A percentile compares a stretch with the other conserved stretches of the same genome.
Conservation (phyloP, 2,329 filamentous ascomycete genomes). For the Arachnomyces sp. region DNA sequence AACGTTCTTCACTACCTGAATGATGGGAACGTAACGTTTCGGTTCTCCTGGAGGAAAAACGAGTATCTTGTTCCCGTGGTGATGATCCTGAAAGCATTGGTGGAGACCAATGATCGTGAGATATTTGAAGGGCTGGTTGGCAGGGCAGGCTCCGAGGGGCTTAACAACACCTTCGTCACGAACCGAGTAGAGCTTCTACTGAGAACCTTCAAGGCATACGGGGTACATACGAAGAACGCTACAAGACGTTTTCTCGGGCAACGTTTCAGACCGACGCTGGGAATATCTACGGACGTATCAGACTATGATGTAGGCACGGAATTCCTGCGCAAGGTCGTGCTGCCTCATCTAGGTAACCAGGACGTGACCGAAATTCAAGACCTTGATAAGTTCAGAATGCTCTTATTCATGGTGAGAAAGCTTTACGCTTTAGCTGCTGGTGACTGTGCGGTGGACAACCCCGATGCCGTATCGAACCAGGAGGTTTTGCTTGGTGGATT, state of each 20-base stretch:
- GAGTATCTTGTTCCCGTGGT: conserved; percentile 93
- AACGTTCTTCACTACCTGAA: conserved; percentile 93
- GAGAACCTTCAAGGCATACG: conserved; percentile 87
- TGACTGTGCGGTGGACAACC: conserved; percentile 89
- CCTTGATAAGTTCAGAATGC: conserved; percentile 84
- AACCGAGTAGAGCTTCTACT: conserved; percentile 88
- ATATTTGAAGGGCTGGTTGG: conserved; percentile 94
- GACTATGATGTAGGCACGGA: conserved; percentile 87
- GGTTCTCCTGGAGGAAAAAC: conserved; percentile 96
- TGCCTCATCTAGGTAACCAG: conserved; percentile 83
- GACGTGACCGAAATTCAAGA: conserved; percentile 79
- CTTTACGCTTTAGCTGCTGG: conserved; percentile 88
- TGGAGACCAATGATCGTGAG: conserved; percentile 93
- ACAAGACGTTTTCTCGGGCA: conserved; percentile 80
- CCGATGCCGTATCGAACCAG: conserved; percentile 92
- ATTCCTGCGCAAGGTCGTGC: conserved; percentile 79
- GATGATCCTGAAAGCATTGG: conserved; percentile 92
- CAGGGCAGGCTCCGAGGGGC: conserved; percentile 63
- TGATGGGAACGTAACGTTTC: conserved; percentile 92
- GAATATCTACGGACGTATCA: conserved; percentile 73
- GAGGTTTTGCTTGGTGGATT: conserved; percentile 91
- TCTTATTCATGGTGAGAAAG: conserved; percentile 94
- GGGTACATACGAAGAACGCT: conserved; percentile 70
- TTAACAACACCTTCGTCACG: conserved; percentile 85
- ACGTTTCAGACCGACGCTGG: conserved; percentile 84